Evolutionary conservation across 352 stramenopile genomes (phyloP), one percentile per base, ranked within the genome.

Genomic region (Peronosclerospora sorghi): DNA sequence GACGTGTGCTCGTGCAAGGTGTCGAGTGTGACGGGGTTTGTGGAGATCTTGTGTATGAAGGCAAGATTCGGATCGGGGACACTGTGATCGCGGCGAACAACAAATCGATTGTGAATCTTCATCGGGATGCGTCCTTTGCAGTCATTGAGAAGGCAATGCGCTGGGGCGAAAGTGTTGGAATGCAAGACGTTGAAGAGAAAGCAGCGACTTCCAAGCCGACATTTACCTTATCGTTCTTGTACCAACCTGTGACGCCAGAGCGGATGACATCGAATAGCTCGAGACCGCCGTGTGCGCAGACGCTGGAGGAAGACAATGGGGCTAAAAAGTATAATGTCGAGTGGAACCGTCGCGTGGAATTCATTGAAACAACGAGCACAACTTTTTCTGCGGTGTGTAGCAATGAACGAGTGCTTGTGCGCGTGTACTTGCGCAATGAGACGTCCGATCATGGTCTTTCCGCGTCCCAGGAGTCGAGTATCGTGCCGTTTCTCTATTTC

Each of bases 401-500:
- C 18, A 42, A 64, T 1, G 59, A 68, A 7, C 76, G 76, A 32
- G 74, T 85, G 19, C 56, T 86, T 1, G 62, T 92, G 10, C 76
- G 71, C 35, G 68, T 92, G 36, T 92, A 85, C 34, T 54, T 79
- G 29, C 76, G 76, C 6, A 77, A 86, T 14, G 73, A 83, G 15
- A 62, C 76, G 1, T 79, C 73, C 0, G 79, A 92, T 32, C 76
- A 92, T 40, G 79, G 79, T 0, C 44, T 92, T 12, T 84, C 71
- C 9, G 59, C 70, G 0, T 75, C 76, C 2, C 78, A 92, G 28
- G 79, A 92, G 45, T 79, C 76, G 24, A 92, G 79, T 52, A 79
- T 92, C 12, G 73, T 92, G 21, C 79, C 79, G 2, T 92, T 92
- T 48, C 52, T 92, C 15, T 92, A 92, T 41, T 92, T 92, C 52